A percentile compares a stretch with the other conserved stretches of the same genome.
phyloP scores from a whole-genome alignment of 2,329 filamentous ascomycete species.

The Cadophora sp. region DNA sequence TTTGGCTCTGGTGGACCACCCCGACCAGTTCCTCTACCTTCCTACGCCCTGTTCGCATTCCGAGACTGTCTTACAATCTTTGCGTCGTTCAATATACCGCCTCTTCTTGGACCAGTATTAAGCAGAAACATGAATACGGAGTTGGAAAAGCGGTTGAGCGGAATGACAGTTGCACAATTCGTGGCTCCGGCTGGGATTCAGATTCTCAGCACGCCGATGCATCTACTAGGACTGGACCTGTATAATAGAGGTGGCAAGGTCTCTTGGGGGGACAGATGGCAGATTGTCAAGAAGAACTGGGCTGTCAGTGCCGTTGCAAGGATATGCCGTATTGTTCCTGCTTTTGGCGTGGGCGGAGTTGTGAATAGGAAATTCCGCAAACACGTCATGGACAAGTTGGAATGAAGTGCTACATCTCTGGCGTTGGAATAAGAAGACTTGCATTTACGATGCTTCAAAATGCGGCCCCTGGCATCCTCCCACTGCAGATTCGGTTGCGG shows the following conservation, averaged over 20 bases:
- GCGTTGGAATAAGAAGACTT: not conserved
- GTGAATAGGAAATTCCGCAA: constrained; percentile 78
- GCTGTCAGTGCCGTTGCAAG: constrained; percentile 74
- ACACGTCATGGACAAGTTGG: constrained; percentile 58
- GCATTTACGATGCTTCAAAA: not conserved
- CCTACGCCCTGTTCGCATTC: constrained; percentile 79
- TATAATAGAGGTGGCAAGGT: constrained; percentile 71
- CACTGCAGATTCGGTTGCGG: not conserved
- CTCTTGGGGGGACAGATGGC: constrained; percentile 65
- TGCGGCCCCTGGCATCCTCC: not conserved
- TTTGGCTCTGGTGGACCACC: constrained; percentile 70
- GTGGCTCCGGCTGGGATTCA: constrained; percentile 80
- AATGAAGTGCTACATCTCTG: constrained; percentile 20
- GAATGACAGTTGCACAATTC: constrained; percentile 77
- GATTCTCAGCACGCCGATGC: constrained; percentile 80
- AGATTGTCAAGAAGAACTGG: constrained; percentile 77
- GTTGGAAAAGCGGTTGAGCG: constrained; percentile 56
- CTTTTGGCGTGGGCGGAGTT: constrained; percentile 87
- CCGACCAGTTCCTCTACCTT: constrained; percentile 69
- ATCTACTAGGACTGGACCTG: constrained; percentile 83
- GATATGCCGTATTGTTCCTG: constrained; percentile 85
- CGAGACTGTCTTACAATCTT: constrained; percentile 91
- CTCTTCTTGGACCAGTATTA: constrained; percentile 75
- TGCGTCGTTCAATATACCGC: constrained; percentile 88
- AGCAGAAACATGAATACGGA: constrained; percentile 60